Percentiles rank a stretch among this genome's conserved stretches.
Evolutionary conservation across 2,329 filamentous ascomycete genomes (phyloP).

Genomic region (Podosphaera aphanis): DNA sequence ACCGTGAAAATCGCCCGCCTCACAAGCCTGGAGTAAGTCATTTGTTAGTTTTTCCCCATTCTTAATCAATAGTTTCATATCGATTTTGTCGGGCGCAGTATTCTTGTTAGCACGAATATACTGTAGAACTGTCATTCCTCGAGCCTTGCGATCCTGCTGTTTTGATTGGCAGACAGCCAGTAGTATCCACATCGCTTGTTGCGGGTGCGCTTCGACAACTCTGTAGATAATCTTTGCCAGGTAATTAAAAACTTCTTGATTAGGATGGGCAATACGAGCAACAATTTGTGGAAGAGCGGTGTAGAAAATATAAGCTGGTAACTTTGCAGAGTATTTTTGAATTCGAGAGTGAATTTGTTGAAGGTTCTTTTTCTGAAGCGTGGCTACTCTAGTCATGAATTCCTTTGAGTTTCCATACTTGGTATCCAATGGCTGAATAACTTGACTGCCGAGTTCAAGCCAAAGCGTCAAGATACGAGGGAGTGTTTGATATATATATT

Average conservation of each 20-base stretch:
- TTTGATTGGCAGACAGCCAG: constrained; percentile 68
- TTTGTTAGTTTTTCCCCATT: constrained; percentile 66
- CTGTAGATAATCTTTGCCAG: constrained; percentile 62
- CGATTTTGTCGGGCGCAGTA: constrained; percentile 26
- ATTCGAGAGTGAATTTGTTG: constrained; percentile 49
- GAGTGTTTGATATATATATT: constrained; percentile 86
- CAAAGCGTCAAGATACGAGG: constrained; percentile 82
- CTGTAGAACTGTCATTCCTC: constrained; percentile 28
- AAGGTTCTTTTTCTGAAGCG: constrained; percentile 39
- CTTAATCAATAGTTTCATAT: constrained; percentile 48
- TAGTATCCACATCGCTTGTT: constrained; percentile 77
- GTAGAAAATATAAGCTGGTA: constrained; percentile 60
- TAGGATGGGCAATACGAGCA: constrained; percentile 79
- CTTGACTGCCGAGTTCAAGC: constrained; percentile 67
- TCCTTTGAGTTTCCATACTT: constrained; percentile 22
- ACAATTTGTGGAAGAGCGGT: constrained; percentile 77
- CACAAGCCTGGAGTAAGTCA: constrained; percentile 58
- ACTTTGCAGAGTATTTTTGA: constrained; percentile 49
- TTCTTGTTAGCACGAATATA: constrained; percentile 26
- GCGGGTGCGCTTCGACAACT: constrained; percentile 69
- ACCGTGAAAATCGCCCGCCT: constrained; percentile 47
- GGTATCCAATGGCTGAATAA: constrained; percentile 33
- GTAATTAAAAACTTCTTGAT: constrained; percentile 51
- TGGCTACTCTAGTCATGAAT: constrained; percentile 27
- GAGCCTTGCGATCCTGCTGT: constrained; percentile 39